Conservation (phyloP, 306 rosid species). For the Rosa rugosa region DNA sequence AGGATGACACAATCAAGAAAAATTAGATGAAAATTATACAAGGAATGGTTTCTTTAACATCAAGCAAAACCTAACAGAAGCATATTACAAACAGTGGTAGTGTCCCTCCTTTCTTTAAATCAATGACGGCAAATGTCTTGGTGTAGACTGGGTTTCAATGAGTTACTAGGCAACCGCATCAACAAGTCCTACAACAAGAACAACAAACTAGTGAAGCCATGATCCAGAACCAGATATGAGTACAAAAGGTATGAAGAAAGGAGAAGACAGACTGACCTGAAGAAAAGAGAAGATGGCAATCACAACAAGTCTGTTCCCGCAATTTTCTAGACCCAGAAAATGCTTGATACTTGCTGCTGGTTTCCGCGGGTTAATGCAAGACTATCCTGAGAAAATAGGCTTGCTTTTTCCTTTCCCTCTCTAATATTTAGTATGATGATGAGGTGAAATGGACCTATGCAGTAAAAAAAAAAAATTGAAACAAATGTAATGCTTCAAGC, state of each 20-base stretch:
- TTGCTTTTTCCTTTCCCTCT: neutral
- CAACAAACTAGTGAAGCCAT: neutral
- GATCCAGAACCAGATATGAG: neutral
- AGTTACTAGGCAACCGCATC: neutral
- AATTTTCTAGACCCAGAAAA: conserved; percentile 12
- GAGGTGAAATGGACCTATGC: neutral
- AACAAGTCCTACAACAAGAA: neutral
- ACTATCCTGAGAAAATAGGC: neutral
- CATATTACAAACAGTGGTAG: neutral
- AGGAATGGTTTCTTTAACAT: neutral
- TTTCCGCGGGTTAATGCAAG: neutral
- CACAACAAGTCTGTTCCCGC: conserved; percentile 13
- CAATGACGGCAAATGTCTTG: neutral
- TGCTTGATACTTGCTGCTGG: conserved; percentile 2
- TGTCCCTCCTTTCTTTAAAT: neutral
- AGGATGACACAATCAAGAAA: neutral
- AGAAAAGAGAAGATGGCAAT: neutral
- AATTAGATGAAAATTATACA: too few species aligned
- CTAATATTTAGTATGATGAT: neutral
- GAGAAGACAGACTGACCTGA: neutral
- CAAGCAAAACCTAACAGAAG: neutral
- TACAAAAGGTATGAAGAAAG: neutral
- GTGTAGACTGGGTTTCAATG: neutral
- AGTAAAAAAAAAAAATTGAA: neutral
- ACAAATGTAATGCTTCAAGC: neutral